Conservation (phyloP, 2,329 filamentous ascomycete genomes). For the Simplicillium sp. region DNA sequence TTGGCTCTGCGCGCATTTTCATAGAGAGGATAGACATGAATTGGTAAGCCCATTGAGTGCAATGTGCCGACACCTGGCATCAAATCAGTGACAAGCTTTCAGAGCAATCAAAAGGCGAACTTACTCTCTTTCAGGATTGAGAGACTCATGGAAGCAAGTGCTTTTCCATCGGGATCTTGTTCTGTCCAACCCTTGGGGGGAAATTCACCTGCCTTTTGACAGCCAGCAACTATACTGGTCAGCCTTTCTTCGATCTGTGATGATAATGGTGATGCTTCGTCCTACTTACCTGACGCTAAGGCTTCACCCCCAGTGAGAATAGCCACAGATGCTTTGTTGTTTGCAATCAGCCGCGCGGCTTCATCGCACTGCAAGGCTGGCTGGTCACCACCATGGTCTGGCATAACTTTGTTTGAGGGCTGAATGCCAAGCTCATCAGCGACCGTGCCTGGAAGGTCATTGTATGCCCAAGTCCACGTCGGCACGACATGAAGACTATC, state of each 20-base stretch:
- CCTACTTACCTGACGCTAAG: constrained; percentile 41
- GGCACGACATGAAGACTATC: constrained; percentile 51
- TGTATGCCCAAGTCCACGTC: constrained; percentile 59
- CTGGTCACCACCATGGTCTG: constrained; percentile 54
- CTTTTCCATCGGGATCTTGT: constrained; percentile 32
- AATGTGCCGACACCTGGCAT: constrained; percentile 40
- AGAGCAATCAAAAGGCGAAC: background rate
- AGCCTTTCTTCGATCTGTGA: background rate
- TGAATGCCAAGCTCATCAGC: constrained; percentile 36
- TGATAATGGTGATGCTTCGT: no score
- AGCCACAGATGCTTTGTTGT: constrained; percentile 43
- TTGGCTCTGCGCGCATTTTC: constrained; percentile 54
- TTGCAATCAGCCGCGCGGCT: constrained; percentile 46
- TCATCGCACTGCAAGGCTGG: constrained; percentile 55
- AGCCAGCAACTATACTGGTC: background rate
- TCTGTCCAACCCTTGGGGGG: constrained; percentile 52
- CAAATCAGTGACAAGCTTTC: background rate
- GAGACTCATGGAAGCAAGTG: constrained; percentile 36
- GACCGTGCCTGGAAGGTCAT: constrained; percentile 45
- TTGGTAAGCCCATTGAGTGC: constrained; percentile 52
- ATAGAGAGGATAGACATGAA: constrained; percentile 59
- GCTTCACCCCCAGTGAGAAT: constrained; percentile 57
- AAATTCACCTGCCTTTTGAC: constrained; percentile 18
- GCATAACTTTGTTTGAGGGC: constrained; percentile 37
- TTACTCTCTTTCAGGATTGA: constrained; percentile 24